These are phyloP conservation scores for Tulasnella sp. DNA, from an alignment of 768 basidiomycete genomes.

Conservation along the genomic window DNA sequence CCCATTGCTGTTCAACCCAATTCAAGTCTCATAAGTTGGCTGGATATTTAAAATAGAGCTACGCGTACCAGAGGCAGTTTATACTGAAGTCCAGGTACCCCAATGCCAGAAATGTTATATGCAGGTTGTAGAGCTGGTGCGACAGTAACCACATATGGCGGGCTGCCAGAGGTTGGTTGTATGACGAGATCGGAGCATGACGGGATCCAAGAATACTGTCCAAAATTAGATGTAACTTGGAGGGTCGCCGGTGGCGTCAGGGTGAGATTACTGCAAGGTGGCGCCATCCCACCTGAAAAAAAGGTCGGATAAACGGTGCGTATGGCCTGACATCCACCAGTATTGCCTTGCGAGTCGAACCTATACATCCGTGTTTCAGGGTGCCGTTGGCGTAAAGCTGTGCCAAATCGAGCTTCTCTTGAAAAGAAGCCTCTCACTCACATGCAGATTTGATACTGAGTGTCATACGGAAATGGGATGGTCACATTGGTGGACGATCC, in stretches of 20 bases:
- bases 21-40: neutral
- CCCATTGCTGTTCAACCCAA: neutral
- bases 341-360: slow-evolving; percentile 9
- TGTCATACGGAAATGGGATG: slow-evolving; percentile 9
- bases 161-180: neutral
- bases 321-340: slow-evolving; percentile 11
- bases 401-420: too few species aligned
- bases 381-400: too few species aligned
- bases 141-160: slow-evolving; percentile 6
- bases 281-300: neutral
- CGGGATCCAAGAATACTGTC: neutral
- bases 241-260: neutral
- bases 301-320: slow-evolving; percentile 4
- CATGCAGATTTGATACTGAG: slow-evolving; percentile 15
- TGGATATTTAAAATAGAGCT: neutral
- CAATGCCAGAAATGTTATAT: slow-evolving; percentile 2
- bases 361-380: neutral
- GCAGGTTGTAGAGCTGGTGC: slow-evolving; percentile 11
- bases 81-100: neutral
- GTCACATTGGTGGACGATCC: slow-evolving; percentile 7
- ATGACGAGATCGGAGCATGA: slow-evolving; percentile 1
- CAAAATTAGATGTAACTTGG: neutral
- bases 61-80: neutral
- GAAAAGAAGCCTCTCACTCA: neutral
- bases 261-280: slow-evolving; percentile 1